Base-by-base conservation (phyloP, 2,329 filamentous ascomycete genomes). In the Xylariaceae sp. region DNA sequence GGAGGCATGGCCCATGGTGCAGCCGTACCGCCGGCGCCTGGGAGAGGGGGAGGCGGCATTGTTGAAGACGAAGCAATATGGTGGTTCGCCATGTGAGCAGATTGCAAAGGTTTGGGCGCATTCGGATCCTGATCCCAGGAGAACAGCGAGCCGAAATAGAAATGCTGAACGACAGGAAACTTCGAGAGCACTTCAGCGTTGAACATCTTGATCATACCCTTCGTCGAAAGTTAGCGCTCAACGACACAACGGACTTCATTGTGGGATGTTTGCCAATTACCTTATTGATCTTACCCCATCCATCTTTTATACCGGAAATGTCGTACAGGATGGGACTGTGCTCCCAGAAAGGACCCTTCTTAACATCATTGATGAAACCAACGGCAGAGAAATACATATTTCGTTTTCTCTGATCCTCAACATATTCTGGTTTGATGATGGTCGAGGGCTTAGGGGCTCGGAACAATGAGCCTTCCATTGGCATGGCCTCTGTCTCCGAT, bases 131-230 rank as follows among this genome's bases (percentile, higher is more conserved):
- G 75, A 1, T 90, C 85, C 88, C 88, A 93, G 44, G 82, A 84
- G 71, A 93, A 91, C n/a, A 94, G 76, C 4, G 86, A 88, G 30
- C 90, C 90, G 66, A 94, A 93, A 2, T 82, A 84, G 66, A 94
- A 97, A 74, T 99, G 94, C 75, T 99, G 94, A n/a, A 99, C 91
- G 2, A 99, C 94, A 2, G 94, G 94, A 71, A 97, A 97, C 74
- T 99, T 99, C 45, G 89, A 90, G 11, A 99, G 80, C 2, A 99
- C 94, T 77, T 99, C 94, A 15, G 90, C 94, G 66, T 95, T 92
- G 77, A 93, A 99, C 94, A 99, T 99, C 76, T 97, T 99, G 69
- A 99, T 85, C 94, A 99, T 97, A 55, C 94, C 94, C 87, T 88
- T 44, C 2, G 5, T 23, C 1, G 11, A 44, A 3, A n/a, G 55